Evolutionary conservation across 2,329 filamentous ascomycete genomes (phyloP), one percentile per base, ranked within the genome.

Genomic region (Fusarium zealandicum): DNA sequence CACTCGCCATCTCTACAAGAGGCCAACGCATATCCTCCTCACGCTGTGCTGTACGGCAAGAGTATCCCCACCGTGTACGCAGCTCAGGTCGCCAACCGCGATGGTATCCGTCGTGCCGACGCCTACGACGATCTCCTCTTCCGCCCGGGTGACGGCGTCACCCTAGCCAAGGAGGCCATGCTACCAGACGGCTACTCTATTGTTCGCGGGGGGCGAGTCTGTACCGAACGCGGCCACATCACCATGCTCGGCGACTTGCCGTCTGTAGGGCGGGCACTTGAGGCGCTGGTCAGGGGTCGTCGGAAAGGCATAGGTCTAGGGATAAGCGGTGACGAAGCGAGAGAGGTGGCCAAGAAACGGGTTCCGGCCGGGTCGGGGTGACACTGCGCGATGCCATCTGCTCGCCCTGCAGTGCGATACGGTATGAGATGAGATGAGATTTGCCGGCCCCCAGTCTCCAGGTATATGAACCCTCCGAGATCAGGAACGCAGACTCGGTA

Each of bases 51-150:
- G 8, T 97, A 96, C 74, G 90, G 90, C 50, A 96, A 96, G 72
- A 86, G 86, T 18, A 90, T 89, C 1, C 93, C 93, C 0, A 97
- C 93, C 0, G 90, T 96, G 1, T 92, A 87, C 69, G 92, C 89
- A 0, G 91, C 90, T 1, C 86, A 88, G 37, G 91, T 98, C 1
- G 76, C 82, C 12, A 85, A 85, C 2, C 80, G 82, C 4, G 92
- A 93, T 47, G 86, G 82, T 0, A 96, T 97, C 62, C 83, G 86
- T 42, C 85, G 86, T 56, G 78, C 85, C 0, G 91, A 96, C 72
- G 88, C 86, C 1, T 97, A 96, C 70, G 92, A 96, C 61, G 88
- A 96, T 64, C 80, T 98, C 3, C 84, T 91, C 0, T 97, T 97
- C 75, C 89, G 90, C 1, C 88, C 88, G 17, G 92, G 93, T 2